Percentiles rank a stretch among this genome's conserved stretches.
phyloP scores from a whole-genome alignment of 164 flowering plant genomes.

The Sextonia rubra region DNA sequence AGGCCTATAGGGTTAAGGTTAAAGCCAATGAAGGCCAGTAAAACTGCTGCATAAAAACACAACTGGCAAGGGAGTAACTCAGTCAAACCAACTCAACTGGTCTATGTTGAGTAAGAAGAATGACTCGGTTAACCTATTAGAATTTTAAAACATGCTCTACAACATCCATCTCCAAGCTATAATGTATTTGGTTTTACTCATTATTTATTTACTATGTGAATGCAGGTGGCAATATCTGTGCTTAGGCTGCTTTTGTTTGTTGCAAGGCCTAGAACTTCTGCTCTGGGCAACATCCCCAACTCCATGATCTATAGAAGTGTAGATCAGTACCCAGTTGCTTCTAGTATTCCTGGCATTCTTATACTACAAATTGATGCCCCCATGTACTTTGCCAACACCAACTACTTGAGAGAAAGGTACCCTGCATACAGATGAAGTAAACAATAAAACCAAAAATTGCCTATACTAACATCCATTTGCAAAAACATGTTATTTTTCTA shows the following conservation, averaged over 20 bases:
- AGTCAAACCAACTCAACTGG: too few relatives aligned
- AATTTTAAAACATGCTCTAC: too few relatives aligned
- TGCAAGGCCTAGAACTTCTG: constrained; percentile 57
- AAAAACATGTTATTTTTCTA: too few relatives aligned
- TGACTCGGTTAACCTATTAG: too few relatives aligned
- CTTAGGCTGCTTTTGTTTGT: constrained; percentile 45
- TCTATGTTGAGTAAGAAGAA: too few relatives aligned
- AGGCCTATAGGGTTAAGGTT: too few relatives aligned
- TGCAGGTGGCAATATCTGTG: constrained; percentile 57
- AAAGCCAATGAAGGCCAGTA: too few relatives aligned
- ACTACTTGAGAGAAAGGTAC: constrained; percentile 73
- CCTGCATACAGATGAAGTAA: neutral
- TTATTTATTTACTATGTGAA: neutral
- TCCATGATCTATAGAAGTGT: constrained; percentile 44
- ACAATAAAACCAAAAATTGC: too few relatives aligned
- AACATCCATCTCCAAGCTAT: too few relatives aligned
- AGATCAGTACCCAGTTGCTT: constrained; percentile 53
- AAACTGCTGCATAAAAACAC: too few relatives aligned
- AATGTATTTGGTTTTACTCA: neutral
- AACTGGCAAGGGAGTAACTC: too few relatives aligned
- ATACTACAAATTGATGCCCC: constrained; percentile 59
- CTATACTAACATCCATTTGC: too few relatives aligned
- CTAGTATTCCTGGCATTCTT: constrained; percentile 49
- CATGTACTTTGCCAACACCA: constrained; percentile 66
- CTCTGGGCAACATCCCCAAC: constrained; percentile 55